phyloP scores from a whole-genome alignment of 768 basidiomycete species.

The Tylopilus sp. region DNA sequence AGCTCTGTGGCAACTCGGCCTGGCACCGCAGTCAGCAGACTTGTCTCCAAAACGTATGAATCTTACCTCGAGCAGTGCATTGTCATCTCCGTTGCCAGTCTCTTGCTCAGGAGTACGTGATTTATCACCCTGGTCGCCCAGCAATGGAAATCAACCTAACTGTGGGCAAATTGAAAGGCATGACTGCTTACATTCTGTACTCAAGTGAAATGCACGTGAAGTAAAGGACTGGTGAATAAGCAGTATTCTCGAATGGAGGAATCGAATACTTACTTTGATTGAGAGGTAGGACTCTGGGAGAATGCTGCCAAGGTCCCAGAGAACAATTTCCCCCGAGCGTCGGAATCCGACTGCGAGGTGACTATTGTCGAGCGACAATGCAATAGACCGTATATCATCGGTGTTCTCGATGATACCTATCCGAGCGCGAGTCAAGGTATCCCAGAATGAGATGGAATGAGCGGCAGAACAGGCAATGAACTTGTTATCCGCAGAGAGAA shows the following conservation, averaged over 20 bases:
- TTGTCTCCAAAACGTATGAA: no score
- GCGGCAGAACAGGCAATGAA: background rate
- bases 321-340: background rate
- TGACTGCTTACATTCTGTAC: no score
- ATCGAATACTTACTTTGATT: background rate
- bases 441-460: background rate
- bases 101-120: no score
- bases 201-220: no score
- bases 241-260: background rate
- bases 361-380: background rate
- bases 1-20: no score
- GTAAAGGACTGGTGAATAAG: background rate
- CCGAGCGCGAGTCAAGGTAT: background rate
- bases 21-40: no score
- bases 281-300: conserved; percentile 1
- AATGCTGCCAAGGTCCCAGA: background rate
- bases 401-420: background rate
- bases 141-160: no score
- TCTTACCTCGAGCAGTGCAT: no score
- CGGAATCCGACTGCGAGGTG: background rate
- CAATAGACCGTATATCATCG: background rate
- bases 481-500: background rate
- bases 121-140: no score
- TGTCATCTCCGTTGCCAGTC: no score
- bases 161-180: no score